A percentile compares a stretch with the other conserved stretches of the same genome.
Conservation (phyloP, 2,329 filamentous ascomycete genomes). For the Penicillium sp. region DNA sequence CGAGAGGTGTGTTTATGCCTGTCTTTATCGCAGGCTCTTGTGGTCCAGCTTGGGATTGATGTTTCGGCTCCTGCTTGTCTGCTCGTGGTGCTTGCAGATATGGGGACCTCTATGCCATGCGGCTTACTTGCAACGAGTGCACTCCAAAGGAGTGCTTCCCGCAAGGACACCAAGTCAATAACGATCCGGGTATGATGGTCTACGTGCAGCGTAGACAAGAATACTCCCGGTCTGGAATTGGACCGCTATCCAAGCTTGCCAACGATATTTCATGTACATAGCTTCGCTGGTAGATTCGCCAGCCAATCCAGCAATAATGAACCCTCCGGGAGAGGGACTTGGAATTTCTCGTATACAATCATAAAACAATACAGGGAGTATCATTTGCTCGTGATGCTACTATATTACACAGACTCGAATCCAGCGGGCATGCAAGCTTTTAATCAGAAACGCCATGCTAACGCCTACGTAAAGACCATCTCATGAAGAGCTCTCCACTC, state of each 20-base stretch:
- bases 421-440: constrained; percentile 16
- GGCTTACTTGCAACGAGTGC: not conserved
- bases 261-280: constrained; percentile 13
- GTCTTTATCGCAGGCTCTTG: not conserved
- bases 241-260: not conserved
- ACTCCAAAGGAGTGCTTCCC: not conserved
- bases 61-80: not conserved
- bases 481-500: constrained; percentile 34
- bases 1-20: not conserved
- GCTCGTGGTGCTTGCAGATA: not conserved
- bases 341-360: constrained; percentile 6
- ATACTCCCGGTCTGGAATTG: not conserved
- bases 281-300: constrained; percentile 4
- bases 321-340: constrained; percentile 22
- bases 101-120: not conserved
- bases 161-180: no score
- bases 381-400: constrained; percentile 20
- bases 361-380: not conserved
- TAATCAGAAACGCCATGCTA: constrained; percentile 18
- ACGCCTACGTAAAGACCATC: constrained; percentile 18
- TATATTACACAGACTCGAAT: constrained; percentile 8
- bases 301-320: constrained; percentile 12
- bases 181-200: not conserved
- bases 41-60: not conserved
- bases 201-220: not conserved